Conservation (phyloP, 1,284 basidiomycete species). For the Laetiporus sulphureus region DNA sequence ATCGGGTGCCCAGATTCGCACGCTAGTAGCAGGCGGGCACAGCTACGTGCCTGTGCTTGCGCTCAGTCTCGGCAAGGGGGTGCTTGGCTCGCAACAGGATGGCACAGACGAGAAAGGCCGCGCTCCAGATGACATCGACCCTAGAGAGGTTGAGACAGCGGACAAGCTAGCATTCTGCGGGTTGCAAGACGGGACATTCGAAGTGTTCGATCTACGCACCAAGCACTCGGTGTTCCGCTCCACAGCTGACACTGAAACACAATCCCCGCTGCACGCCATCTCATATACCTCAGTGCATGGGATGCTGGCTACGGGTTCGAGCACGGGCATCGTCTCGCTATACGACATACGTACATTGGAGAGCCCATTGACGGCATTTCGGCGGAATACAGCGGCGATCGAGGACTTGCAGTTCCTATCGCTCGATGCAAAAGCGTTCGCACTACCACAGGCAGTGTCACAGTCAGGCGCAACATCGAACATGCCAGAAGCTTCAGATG, state of each 20-base stretch:
- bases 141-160: constrained; percentile 41
- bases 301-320: constrained; percentile 58
- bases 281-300: constrained; percentile 34
- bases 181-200: constrained; percentile 50
- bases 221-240: constrained; percentile 40
- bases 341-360: constrained; percentile 45
- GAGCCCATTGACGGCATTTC: constrained; percentile 38
- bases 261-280: constrained; percentile 45
- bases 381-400: constrained; percentile 48
- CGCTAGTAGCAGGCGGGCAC: constrained; percentile 28
- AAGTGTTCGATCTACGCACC: constrained; percentile 50
- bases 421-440: constrained; percentile 7
- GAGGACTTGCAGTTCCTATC: constrained; percentile 43
- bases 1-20: constrained; percentile 40
- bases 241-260: constrained; percentile 10
- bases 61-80: constrained; percentile 34
- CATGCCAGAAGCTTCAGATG: constrained; percentile 13
- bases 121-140: constrained; percentile 20
- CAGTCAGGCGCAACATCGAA: background rate
- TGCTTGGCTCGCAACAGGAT: background rate
- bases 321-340: constrained; percentile 50
- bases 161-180: constrained; percentile 49
- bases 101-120: constrained; percentile 4
- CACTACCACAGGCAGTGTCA: background rate
- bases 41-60: constrained; percentile 37